phyloP scores from a whole-genome alignment of 257 asterid species.

The Vinca minor region DNA sequence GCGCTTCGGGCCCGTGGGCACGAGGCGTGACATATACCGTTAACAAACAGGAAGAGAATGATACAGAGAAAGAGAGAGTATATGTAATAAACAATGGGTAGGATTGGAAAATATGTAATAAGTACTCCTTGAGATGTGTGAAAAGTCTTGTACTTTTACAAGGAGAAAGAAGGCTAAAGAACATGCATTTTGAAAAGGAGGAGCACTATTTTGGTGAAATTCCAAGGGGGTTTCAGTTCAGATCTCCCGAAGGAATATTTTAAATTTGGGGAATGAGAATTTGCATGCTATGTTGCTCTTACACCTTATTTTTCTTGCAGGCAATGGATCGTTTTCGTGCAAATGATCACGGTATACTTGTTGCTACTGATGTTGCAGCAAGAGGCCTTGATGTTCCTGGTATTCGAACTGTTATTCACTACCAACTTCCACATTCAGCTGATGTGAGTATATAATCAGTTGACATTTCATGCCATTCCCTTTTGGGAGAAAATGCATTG shows the following conservation, averaged over 20 bases:
- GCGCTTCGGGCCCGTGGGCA: too few species aligned
- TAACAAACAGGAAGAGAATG: too few species aligned
- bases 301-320: constrained; percentile 32
- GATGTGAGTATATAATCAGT: constrained; percentile 43
- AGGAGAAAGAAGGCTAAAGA: too few species aligned
- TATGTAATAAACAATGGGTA: too few species aligned
- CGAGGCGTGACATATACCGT: too few species aligned
- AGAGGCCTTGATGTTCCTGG: constrained; percentile 93
- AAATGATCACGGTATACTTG: constrained; percentile 65
- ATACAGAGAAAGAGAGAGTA: too few species aligned
- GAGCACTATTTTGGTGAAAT: background rate
- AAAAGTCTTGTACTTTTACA: too few species aligned
- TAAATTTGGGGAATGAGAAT: background rate
- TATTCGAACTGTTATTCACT: constrained; percentile 88
- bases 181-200: too few species aligned
- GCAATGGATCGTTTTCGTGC: constrained; percentile 85
- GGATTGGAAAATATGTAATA: too few species aligned
- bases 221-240: background rate
- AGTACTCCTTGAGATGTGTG: too few species aligned
- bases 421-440: constrained; percentile 96
- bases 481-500: background rate
- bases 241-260: background rate
- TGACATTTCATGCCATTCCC: background rate
- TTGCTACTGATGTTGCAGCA: constrained; percentile 96
- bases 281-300: constrained; percentile 7